Conservation (phyloP, 164 flowering plant genomes). For the Vitis rupestris region DNA sequence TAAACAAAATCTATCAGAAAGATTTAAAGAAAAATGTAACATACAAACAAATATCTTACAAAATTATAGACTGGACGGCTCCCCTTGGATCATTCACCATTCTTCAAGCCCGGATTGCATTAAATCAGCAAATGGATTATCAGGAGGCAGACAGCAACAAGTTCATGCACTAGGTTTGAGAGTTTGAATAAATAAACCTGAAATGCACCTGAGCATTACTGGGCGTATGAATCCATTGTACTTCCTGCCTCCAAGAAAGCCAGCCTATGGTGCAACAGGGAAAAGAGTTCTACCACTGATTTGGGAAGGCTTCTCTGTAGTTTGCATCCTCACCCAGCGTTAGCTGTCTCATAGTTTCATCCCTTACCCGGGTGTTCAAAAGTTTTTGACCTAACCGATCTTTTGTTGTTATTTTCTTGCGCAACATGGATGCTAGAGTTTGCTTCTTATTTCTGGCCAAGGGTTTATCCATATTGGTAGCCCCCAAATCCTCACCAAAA, state of each 20-base stretch:
- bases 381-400: slow-evolving; percentile 66
- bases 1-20: not conserved
- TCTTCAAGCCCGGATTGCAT: not conserved
- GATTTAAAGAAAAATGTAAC: not conserved
- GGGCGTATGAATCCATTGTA: not conserved
- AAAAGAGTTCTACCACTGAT: slow-evolving; percentile 57
- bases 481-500: slow-evolving; percentile 46
- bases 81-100: not conserved
- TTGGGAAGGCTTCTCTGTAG: slow-evolving; percentile 80
- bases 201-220: not conserved
- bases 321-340: slow-evolving; percentile 52
- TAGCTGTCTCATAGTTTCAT: slow-evolving; percentile 51
- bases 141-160: no score
- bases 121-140: no score
- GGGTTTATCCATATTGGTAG: slow-evolving; percentile 5
- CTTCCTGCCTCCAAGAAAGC: slow-evolving; percentile 2
- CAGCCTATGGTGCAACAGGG: not conserved
- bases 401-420: slow-evolving; percentile 69
- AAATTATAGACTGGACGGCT: not conserved
- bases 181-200: not conserved
- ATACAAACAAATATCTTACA: not conserved
- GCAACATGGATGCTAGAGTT: slow-evolving; percentile 77
- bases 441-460: slow-evolving; percentile 39
- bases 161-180: no score
- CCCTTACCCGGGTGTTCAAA: slow-evolving; percentile 44